Conservation (phyloP, 345 rosid genomes). For the Dovyalis caffra region DNA sequence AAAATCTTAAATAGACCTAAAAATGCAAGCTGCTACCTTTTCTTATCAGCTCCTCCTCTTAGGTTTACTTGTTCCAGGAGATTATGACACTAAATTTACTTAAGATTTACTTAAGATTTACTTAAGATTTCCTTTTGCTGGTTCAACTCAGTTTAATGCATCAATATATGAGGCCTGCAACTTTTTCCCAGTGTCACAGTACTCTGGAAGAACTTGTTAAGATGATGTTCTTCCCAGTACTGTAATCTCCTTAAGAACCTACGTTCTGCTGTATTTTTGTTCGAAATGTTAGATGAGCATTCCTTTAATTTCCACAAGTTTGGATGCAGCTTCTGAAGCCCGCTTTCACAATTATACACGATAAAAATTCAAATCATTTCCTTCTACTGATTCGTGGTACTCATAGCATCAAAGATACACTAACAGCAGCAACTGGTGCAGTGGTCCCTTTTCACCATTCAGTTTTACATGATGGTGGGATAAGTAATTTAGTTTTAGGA, state of each 20-base stretch:
- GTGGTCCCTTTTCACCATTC: conserved; percentile 99
- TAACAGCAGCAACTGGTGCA: conserved; percentile 96
- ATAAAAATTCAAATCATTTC: conserved; percentile 58
- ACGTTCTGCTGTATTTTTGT: neutral
- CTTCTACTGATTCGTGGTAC: conserved; percentile 92
- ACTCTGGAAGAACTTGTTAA: neutral
- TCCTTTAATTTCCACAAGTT: conserved; percentile 1
- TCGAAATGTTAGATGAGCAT: neutral
- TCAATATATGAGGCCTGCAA: neutral
- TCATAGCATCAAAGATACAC: conserved; percentile 93
- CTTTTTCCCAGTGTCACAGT: neutral
- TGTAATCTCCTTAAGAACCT: neutral
- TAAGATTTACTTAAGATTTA: neutral
- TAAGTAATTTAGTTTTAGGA: conserved; percentile 91
- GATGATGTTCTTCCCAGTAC: neutral
- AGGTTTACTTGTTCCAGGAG: neutral
- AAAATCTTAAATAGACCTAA: neutral
- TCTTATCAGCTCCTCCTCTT: neutral
- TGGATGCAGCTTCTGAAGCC: conserved; percentile 84
- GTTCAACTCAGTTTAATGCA: neutral
- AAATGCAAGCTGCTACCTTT: neutral
- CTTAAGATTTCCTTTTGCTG: neutral
- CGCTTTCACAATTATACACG: conserved; percentile 84
- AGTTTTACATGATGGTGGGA: conserved; percentile 88
- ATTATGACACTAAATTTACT: neutral